Evolutionary conservation across 2,329 filamentous ascomycete genomes (phyloP).

Genomic region (Fusarium guadeloupense): DNA sequence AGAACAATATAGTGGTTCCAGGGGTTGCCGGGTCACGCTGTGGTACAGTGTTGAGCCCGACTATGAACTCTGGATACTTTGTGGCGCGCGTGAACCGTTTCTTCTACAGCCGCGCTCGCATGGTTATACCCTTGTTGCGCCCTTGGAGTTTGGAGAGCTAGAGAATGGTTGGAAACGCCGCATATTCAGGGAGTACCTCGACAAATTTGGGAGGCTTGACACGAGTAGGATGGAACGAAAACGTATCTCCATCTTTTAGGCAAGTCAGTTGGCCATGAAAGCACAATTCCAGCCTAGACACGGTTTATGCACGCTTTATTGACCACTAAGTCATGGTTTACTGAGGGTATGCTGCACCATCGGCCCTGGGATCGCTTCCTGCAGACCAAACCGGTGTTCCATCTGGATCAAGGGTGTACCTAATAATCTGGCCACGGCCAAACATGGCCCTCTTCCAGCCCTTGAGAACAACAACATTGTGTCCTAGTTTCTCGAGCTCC

Average conservation of each 20-base stretch:
- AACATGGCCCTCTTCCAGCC: slow-evolving; percentile 75
- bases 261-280: neutral
- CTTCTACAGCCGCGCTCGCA: neutral
- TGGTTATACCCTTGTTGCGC: neutral
- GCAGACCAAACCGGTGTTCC: slow-evolving; percentile 81
- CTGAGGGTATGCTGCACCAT: slow-evolving; percentile 73
- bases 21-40: neutral
- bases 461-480: slow-evolving; percentile 74
- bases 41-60: neutral
- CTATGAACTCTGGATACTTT: neutral
- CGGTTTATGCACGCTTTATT: neutral
- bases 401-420: slow-evolving; percentile 77
- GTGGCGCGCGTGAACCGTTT: neutral
- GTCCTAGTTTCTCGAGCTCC: slow-evolving; percentile 74
- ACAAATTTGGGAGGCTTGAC: neutral
- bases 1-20: neutral
- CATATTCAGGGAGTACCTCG: neutral
- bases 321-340: slow-evolving; percentile 9
- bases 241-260: neutral
- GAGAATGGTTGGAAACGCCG: neutral
- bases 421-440: slow-evolving; percentile 87
- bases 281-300: neutral
- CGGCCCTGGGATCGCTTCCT: slow-evolving; percentile 87
- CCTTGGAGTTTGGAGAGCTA: neutral
- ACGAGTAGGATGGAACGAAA: neutral